These are phyloP conservation scores for Heritiera littoralis DNA, from an alignment of 345 rosid genomes.

Conservation along the genomic window DNA sequence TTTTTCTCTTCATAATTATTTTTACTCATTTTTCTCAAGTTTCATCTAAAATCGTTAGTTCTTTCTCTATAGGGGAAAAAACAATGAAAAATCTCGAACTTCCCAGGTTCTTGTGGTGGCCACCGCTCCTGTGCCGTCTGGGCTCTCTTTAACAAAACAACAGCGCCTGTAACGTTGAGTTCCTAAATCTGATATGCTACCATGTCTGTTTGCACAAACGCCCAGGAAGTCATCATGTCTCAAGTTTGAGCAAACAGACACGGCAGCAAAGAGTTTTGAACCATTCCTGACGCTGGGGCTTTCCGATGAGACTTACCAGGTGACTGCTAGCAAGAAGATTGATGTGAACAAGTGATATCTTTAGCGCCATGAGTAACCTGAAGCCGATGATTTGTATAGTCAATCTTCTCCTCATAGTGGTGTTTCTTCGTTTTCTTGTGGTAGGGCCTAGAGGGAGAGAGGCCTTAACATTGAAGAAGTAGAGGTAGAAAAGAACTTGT, in stretches of 20 bases:
- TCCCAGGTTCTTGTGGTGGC: no score
- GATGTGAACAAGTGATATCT: conserved; percentile 24
- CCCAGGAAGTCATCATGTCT: conserved; percentile 12
- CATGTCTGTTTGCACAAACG: no score
- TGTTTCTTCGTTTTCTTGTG: conserved; percentile 42
- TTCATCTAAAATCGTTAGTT: no score
- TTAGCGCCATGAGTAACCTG: conserved; percentile 23
- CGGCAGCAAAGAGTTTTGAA: conserved; percentile 27
- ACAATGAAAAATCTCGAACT: no score
- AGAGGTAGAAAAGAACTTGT: conserved; percentile 48
- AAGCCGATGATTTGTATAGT: conserved; percentile 35
- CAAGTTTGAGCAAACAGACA: conserved; percentile 25
- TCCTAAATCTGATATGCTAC: no score
- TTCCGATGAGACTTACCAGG: conserved; percentile 44
- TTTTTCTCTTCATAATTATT: no score
- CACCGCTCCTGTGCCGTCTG: no score
- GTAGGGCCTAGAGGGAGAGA: conserved; percentile 42
- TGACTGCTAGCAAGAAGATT: conserved; percentile 13
- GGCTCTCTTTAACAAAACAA: no score
- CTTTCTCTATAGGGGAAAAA: no score
- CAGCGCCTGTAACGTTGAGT: no score
- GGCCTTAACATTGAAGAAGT: conserved; percentile 61
- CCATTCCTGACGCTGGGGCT: conserved; percentile 57
- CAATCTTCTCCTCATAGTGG: conserved; percentile 64
- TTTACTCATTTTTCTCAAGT: no score